These are phyloP conservation scores for Cicer arietinum DNA, from an alignment of 306 rosid species.

Conservation along the genomic window DNA sequence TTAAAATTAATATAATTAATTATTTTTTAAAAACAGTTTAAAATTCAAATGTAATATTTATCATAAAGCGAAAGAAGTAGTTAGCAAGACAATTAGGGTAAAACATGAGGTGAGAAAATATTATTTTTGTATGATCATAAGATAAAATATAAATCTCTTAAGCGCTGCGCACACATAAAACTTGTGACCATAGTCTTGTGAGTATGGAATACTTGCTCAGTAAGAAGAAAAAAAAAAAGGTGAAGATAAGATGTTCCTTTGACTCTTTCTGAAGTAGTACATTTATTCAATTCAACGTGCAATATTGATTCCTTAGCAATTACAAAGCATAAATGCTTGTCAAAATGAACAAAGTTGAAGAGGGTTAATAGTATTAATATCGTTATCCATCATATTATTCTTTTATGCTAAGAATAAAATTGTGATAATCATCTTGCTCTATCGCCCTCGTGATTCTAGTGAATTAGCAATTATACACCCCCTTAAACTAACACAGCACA, in stretches of 20 bases:
- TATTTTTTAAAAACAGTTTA: no score
- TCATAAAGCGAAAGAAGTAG: no score
- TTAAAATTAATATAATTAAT: no score
- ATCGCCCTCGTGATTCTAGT: constrained; percentile 29
- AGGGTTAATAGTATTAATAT: neutral
- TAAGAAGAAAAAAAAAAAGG: no score
- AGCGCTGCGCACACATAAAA: no score
- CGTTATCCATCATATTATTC: neutral
- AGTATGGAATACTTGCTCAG: no score
- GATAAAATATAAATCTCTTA: no score
- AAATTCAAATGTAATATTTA: no score
- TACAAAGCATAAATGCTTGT: constrained; percentile 38
- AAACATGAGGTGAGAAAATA: no score
- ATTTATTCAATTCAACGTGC: neutral
- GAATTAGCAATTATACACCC: constrained; percentile 15
- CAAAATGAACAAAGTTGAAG: neutral
- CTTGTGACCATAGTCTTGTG: no score
- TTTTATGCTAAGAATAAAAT: constrained; percentile 24
- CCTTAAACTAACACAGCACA: neutral
- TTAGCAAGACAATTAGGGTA: no score
- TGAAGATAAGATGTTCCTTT: neutral
- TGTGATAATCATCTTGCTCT: neutral
- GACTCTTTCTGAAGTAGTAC: neutral
- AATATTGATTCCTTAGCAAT: constrained; percentile 13
- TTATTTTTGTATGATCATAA: no score